Evolutionary conservation across 2,329 filamentous ascomycete species (phyloP), one percentile per base, ranked within the genome.

Genomic region (Arthrobotrys sinensis): DNA sequence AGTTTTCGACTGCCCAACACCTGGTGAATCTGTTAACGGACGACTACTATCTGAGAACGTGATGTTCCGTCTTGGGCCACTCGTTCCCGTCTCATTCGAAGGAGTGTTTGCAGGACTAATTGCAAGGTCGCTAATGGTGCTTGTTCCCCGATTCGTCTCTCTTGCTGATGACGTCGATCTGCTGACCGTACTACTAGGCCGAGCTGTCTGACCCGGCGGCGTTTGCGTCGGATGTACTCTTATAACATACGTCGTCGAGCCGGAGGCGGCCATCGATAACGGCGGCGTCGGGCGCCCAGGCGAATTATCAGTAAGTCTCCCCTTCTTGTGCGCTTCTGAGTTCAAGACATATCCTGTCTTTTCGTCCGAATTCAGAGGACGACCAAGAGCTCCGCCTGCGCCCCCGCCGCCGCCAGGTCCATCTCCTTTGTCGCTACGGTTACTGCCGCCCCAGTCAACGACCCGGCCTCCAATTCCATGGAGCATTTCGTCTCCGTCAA

Each of bases 401-500:
- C 72, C 73, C 10, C 67, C 73, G 5, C 60, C 66, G 11, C 73
- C 73, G n/a, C 66, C 75, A 38, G 75, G 67, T 12, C 67, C 75
- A 38, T 78, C 60, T 11, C 19, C 55, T 28, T 60, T 60, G 36
- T 60, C 55, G 14, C 50, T 52, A 38, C 48, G 45, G 38, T 64
- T 65, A 38, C 57, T 40, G 6, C 57, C 60, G 4, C 63, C 76
- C 68, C 62, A 79, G 14, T 69, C 55, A 5, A 79, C 69, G 1
- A 79, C 60, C 28, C 19, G 48, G 4, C 76, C 76, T 7, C 69
- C 76, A 6, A 75, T 69, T 24, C 76, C 86, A 67, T 95, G 92
- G 43, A 97, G 87, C 91, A 96, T 96, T 83, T 97, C 94, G 82
- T 97, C 94, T 2, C 94, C 94, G 81, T 97, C 94, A 82, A 97